Evolutionary conservation across 2,329 filamentous ascomycete genomes (phyloP), one percentile per base, ranked within the genome.

Genomic region (Phaeosphaeria sp.): DNA sequence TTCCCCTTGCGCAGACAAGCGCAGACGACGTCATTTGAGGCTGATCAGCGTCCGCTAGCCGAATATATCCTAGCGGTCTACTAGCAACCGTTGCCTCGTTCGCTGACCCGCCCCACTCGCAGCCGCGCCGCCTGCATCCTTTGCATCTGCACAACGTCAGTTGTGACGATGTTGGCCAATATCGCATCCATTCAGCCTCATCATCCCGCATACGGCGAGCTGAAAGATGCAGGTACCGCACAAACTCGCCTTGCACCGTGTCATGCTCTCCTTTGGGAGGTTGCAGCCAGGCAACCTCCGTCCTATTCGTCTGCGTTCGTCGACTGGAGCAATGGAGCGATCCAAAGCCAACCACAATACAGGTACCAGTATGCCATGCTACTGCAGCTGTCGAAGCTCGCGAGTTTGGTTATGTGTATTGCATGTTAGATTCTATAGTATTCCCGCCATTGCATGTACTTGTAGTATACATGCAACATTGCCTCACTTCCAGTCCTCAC

Each of bases 201-300:
- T 46, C 33, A 44, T 44, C 42, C 41, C 17, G 22, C 44, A 46
- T 25, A 25, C 44, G 13, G 20, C 22, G 22, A 54, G 47, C 50
- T 58, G 49, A 55, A 25, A 48, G 57, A 63, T 52, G 66, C 63
- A 67, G 60, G 64, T 63, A 64, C 65, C 58, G 48, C 47, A 21
- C 49, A 17, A 48, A 46, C 17, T 30, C 41, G 50, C 56, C 52
- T 55, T 30, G 55, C 44, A 60, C 44, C 33, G 59, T 58, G 58
- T 57, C 49, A 58, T 58, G 23, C 33, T 39, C 22, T 4, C 15
- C 21, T 41, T 21, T 25, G n/a, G 39, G 21, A 25, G 20, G 27
- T 20, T 47, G 43, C 51, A 43, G 47, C 15, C 17, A 7, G 7
- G 41, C 41, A n/a, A 43, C 18, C 15, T 43, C 20, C 41, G 41